Evolutionary conservation across 2,329 filamentous ascomycete genomes (phyloP).

Genomic region (Neophaeococcomyces mojaviensis): DNA sequence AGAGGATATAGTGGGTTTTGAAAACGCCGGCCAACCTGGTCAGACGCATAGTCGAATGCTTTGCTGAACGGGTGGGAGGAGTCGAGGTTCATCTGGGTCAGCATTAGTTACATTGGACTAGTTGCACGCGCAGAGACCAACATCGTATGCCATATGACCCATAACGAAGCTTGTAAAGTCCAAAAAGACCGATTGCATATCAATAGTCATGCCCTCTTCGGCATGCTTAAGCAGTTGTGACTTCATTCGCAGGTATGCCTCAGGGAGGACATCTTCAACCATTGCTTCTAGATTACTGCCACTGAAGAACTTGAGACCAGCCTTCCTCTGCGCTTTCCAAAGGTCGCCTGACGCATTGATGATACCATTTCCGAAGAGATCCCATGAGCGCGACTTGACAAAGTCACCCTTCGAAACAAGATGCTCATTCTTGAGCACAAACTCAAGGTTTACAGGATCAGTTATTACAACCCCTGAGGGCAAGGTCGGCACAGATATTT

Average conservation of each 20-base stretch:
- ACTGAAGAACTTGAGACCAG: slow-evolving; percentile 52
- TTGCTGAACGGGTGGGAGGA: slow-evolving; percentile 52
- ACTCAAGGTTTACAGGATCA: slow-evolving; percentile 55
- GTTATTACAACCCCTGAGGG: slow-evolving; percentile 58
- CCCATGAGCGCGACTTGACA: slow-evolving; percentile 53
- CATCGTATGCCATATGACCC: slow-evolving; percentile 61
- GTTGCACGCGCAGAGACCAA: slow-evolving; percentile 21
- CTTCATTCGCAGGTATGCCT: slow-evolving; percentile 40
- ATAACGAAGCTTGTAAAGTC: slow-evolving; percentile 60
- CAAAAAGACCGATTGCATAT: slow-evolving; percentile 54
- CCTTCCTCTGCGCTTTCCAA: slow-evolving; percentile 57
- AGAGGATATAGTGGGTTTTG: slow-evolving; percentile 58
- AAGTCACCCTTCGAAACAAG: slow-evolving; percentile 57
- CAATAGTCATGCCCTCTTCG: slow-evolving; percentile 32
- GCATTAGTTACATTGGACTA: slow-evolving; percentile 2
- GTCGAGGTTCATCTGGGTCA: slow-evolving; percentile 55
- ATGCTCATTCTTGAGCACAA: slow-evolving; percentile 53
- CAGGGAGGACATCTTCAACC: slow-evolving; percentile 51
- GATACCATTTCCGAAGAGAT: slow-evolving; percentile 59
- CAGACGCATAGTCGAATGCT: slow-evolving; percentile 57
- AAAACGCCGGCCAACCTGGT: slow-evolving; percentile 53
- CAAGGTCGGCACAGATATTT: slow-evolving; percentile 55
- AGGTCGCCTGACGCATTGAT: slow-evolving; percentile 59
- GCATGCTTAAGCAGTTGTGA: slow-evolving; percentile 29
- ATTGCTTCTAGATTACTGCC: slow-evolving; percentile 50